Conservation (phyloP, 1,284 basidiomycete genomes). For the Leccinum pachyderme region DNA sequence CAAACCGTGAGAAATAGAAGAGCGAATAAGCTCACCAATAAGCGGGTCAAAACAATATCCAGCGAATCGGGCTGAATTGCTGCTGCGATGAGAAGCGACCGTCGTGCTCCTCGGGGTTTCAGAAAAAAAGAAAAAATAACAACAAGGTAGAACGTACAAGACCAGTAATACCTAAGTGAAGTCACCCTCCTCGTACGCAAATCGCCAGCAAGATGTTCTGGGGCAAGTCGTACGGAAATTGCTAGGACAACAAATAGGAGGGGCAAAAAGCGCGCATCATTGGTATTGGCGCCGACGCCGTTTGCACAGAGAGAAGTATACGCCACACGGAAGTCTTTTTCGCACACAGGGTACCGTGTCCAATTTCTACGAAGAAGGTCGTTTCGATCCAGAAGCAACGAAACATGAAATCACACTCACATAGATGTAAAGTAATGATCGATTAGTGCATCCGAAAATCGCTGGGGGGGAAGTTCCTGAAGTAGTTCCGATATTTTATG, state of each 20-base stretch:
- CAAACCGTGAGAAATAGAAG: neutral
- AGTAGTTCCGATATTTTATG: constrained; percentile 88
- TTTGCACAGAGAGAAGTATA: constrained; percentile 81
- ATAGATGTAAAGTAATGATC: constrained; percentile 77
- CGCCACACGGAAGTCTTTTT: constrained; percentile 77
- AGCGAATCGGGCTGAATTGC: constrained; percentile 89
- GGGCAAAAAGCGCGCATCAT: constrained; percentile 85
- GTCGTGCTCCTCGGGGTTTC: constrained; percentile 56
- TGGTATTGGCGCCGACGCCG: constrained; percentile 69
- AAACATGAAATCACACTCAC: constrained; percentile 41
- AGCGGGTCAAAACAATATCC: constrained; percentile 84
- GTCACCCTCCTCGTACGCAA: constrained; percentile 71
- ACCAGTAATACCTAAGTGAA: constrained; percentile 90
- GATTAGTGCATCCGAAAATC: constrained; percentile 70
- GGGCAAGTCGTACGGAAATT: constrained; percentile 81
- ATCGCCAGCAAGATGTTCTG: constrained; percentile 81
- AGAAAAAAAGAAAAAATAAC: constrained; percentile 6
- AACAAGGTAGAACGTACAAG: constrained; percentile 59
- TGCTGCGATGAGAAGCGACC: constrained; percentile 83
- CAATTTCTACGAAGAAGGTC: constrained; percentile 65
- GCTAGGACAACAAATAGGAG: constrained; percentile 93
- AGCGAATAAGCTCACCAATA: constrained; percentile 58
- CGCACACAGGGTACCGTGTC: constrained; percentile 92
- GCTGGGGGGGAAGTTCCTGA: constrained; percentile 79
- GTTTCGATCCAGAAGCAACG: constrained; percentile 3